Percentiles rank a stretch among this genome's conserved stretches.
Evolutionary conservation across 106 monocot genomes (phyloP).

Genomic region (Apostasia ramifera): DNA sequence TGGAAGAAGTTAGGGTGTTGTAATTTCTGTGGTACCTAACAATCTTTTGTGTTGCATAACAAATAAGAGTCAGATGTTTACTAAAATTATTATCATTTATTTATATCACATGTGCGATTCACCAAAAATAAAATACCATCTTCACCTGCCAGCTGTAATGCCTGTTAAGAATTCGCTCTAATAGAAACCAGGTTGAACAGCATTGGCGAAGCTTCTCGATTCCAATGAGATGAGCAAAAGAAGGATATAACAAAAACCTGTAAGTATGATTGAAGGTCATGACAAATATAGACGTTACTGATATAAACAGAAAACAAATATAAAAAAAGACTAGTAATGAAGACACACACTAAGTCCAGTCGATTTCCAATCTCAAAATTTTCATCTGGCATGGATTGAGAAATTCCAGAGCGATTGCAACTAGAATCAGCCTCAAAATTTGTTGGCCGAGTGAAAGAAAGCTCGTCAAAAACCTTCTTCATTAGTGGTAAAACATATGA

Average conservation of each 20-base stretch:
- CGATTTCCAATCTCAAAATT: slow-evolving; percentile 38
- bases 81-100: no score
- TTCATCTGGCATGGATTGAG: slow-evolving; percentile 27
- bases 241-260: slow-evolving; percentile 85
- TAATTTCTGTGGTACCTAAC: no score
- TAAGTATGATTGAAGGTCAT: not conserved
- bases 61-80: no score
- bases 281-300: not conserved
- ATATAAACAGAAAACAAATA: not conserved
- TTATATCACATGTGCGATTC: no score
- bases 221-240: slow-evolving; percentile 70
- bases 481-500: slow-evolving; percentile 74
- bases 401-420: slow-evolving; percentile 25
- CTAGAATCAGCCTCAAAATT: slow-evolving; percentile 17
- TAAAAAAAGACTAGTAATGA: not conserved
- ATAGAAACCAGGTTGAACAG: slow-evolving; percentile 82
- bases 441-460: slow-evolving; percentile 59
- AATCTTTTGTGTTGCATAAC: no score
- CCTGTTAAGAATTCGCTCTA: slow-evolving; percentile 84
- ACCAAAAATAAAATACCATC: not conserved
- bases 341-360: slow-evolving; percentile 80
- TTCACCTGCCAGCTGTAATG: slow-evolving; percentile 72
- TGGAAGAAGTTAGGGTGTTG: no score
- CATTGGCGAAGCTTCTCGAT: slow-evolving; percentile 87
- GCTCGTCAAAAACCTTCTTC: slow-evolving; percentile 73